Evolutionary conservation across 2,329 filamentous ascomycete genomes (phyloP), one percentile per base, ranked within the genome.

Genomic region (Xylaria multiplex): DNA sequence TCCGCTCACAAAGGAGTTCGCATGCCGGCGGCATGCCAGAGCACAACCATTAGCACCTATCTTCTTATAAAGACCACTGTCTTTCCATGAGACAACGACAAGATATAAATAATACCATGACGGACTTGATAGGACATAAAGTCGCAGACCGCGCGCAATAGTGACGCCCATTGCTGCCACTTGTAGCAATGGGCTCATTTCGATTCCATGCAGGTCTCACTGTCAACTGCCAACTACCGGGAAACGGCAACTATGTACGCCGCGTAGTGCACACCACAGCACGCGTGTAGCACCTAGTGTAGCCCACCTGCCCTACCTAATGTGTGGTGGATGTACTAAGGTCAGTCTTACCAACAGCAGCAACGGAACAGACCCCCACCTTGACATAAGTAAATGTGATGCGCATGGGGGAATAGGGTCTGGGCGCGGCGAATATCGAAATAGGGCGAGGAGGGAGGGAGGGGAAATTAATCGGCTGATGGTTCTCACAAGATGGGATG

Each of bases 391-490:
- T 24, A 45, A 32, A 22, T n/a, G 19, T 14, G 45, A 27, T 50
- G 30, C 50, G 24, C 54, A 42, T 16, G 27, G 13, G 13, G n/a
- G 13, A 53, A 46, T 45, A 19, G 16, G 43, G 62, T 22, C 56
- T 42, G 61, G 56, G 46, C 42, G 49, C 49, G 49, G 53, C 48
- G 37, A 24, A 43, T 53, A 45, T 53, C 49, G 49, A 40, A 32
- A n/a, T n/a, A 58, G 30, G 2, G 27, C 3, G 30, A 48, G 43
- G 30, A n/a, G 32, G 16, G 50, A n/a, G 43, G 35, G 24, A 45
- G 14, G 37, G 52, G 27, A 22, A 40, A 52, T 49, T 46, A 52
- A 46, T 60, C 27, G 50, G 55, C 50, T 46, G 37, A 64, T 64
- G 46, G 49, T 54, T n/a, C 48, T 42, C 61, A 53, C 37, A 5